Evolutionary conservation across 1,284 basidiomycete genomes (phyloP).

Genomic region (Tetrapyrgos nigripes): DNA sequence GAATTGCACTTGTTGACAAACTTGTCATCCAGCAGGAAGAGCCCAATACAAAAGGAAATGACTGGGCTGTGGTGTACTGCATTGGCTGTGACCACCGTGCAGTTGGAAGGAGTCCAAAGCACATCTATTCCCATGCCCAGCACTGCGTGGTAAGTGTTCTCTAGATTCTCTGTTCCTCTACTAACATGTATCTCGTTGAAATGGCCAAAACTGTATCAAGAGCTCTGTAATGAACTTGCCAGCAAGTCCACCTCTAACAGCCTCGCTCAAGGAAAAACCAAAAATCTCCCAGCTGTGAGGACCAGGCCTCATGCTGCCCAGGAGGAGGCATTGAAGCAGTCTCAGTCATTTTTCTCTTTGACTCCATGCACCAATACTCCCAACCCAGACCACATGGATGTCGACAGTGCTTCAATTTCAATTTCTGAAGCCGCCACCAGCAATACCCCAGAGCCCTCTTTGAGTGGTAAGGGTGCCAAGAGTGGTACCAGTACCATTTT

Average conservation of each 20-base stretch:
- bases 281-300: background rate
- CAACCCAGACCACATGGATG: background rate
- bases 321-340: background rate
- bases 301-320: background rate
- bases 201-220: background rate
- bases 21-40: conserved; percentile 13
- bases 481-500: background rate
- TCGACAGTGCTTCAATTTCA: background rate
- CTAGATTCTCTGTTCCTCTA: background rate
- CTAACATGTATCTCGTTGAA: background rate
- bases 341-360: too few relatives aligned
- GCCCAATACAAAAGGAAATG: background rate
- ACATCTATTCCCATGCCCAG: conserved; percentile 8
- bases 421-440: too few relatives aligned
- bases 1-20: conserved; percentile 5
- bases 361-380: too few relatives aligned
- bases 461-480: background rate
- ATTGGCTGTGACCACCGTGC: conserved; percentile 9
- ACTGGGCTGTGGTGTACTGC: conserved; percentile 1
- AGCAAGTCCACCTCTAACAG: background rate
- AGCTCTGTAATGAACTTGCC: background rate
- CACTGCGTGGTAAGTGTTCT: conserved; percentile 6
- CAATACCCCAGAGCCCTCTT: too few relatives aligned
- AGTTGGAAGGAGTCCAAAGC: conserved; percentile 6
- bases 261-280: background rate